These are phyloP conservation scores for Lithospermum erythrorhizon DNA, from an alignment of 257 asterid genomes.

Conservation along the genomic window DNA sequence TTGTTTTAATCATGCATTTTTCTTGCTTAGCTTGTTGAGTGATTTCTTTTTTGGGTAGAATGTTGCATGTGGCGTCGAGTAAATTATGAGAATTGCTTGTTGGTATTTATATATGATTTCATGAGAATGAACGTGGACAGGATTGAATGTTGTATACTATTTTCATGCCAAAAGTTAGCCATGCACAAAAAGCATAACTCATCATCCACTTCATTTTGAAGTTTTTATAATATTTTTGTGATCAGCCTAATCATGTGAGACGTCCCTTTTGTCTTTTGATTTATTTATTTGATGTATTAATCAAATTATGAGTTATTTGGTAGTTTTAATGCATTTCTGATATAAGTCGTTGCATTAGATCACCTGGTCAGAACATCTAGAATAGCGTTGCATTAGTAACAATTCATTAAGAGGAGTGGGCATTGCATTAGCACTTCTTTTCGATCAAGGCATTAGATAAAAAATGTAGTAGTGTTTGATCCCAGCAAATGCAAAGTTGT, in stretches of 20 bases:
- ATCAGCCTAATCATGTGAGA: conserved; percentile 9
- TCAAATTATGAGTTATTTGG: no score
- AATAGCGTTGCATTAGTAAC: no score
- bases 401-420: no score
- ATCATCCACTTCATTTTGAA: conserved; percentile 12
- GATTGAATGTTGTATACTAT: conserved; percentile 10
- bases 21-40: no score
- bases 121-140: conserved; percentile 19
- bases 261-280: background rate
- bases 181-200: conserved; percentile 7
- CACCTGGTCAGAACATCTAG: no score
- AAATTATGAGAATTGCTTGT: background rate
- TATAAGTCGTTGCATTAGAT: no score
- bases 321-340: no score
- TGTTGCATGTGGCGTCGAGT: background rate
- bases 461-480: no score
- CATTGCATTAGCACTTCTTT: no score
- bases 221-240: background rate
- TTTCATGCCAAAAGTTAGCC: background rate
- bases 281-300: background rate
- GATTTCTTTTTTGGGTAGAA: background rate
- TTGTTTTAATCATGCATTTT: background rate
- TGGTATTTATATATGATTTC: background rate
- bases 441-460: no score
- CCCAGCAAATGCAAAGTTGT: no score